Evolutionary conservation across 768 basidiomycete genomes (phyloP).

Genomic region (Kwoniella shandongensis): DNA sequence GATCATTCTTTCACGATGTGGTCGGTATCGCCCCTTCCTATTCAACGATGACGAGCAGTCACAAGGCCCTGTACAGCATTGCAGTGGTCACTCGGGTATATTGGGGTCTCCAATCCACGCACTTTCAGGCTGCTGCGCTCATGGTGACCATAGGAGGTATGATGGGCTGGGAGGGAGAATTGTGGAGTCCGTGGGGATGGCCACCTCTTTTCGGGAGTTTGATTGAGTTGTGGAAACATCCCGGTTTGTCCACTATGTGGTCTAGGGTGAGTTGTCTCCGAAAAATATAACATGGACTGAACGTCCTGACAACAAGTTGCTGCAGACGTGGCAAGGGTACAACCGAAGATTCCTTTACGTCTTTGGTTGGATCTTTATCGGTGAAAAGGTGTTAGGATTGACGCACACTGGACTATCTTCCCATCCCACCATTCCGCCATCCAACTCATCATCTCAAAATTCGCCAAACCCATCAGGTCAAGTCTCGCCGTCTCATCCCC

Average conservation of each 20-base stretch:
- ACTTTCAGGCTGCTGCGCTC: background rate
- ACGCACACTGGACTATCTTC: conserved; percentile 33
- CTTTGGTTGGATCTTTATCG: conserved; percentile 39
- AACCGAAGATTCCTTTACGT: conserved; percentile 35
- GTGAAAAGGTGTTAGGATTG: conserved; percentile 40
- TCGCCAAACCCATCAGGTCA: conserved; percentile 16
- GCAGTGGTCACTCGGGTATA: conserved; percentile 23
- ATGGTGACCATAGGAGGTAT: conserved; percentile 29
- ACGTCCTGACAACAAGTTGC: background rate
- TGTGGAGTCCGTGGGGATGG: conserved; percentile 43
- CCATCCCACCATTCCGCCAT: conserved; percentile 15
- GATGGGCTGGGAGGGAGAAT: conserved; percentile 37
- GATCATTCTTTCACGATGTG: conserved; percentile 29
- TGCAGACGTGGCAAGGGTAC: conserved; percentile 42
- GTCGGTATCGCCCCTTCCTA: conserved; percentile 22
- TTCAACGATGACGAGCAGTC: conserved; percentile 2
- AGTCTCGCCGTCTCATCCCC: conserved; percentile 29
- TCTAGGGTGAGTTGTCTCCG: conserved; percentile 30
- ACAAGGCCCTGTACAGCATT: conserved; percentile 29
- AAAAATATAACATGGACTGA: background rate
- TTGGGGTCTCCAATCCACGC: conserved; percentile 14
- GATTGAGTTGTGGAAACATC: conserved; percentile 34
- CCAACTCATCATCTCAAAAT: background rate
- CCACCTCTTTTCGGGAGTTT: conserved; percentile 39
- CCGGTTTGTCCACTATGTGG: conserved; percentile 43